A percentile compares a stretch with the other conserved stretches of the same genome.
Conservation (phyloP, 495 filamentous ascomycete genomes). For the Xylaria acuta region DNA sequence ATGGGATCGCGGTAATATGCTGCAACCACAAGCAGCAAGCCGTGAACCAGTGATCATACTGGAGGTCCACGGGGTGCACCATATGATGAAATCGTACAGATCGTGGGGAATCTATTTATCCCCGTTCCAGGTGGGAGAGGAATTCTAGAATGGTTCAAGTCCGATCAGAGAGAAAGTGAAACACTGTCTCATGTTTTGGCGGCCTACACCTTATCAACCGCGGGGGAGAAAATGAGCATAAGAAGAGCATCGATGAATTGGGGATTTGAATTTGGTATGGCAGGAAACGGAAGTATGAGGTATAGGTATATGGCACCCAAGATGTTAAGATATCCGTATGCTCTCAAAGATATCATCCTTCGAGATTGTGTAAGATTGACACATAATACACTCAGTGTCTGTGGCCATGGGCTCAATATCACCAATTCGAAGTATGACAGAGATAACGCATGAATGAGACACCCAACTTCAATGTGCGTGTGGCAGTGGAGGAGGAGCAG, state of each 20-base stretch:
- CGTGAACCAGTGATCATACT: background rate
- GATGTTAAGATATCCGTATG: background rate
- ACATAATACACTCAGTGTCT: background rate
- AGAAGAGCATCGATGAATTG: no score
- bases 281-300: background rate
- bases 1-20: background rate
- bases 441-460: background rate
- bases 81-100: background rate
- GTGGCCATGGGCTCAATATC: background rate
- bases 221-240: background rate
- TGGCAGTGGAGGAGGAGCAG: no score
- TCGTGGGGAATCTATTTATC: background rate
- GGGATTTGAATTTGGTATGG: background rate
- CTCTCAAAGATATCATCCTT: background rate
- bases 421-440: background rate
- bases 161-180: background rate
- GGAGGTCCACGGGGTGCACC: background rate
- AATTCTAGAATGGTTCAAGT: background rate
- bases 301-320: background rate
- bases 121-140: background rate
- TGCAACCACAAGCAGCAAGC: background rate
- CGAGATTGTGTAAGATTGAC: background rate
- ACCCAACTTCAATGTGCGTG: no score
- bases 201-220: background rate
- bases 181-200: background rate